Evolutionary conservation across 176 grass and related monocot species (phyloP), one percentile per base, ranked within the genome.

Genomic region (Aegilops longissima): DNA sequence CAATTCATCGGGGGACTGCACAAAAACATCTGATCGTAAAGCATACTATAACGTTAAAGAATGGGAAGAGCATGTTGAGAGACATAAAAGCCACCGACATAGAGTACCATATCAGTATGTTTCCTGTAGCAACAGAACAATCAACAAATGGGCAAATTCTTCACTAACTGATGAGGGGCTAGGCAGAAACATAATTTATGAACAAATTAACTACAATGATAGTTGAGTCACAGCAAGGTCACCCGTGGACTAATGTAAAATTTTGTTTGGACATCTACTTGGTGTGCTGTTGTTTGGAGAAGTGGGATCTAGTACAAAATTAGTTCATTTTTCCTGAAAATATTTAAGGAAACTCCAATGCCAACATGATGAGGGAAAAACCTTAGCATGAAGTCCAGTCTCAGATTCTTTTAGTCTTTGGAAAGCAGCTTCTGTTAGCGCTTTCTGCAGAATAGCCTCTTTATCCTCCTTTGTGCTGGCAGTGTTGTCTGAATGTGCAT

Each of bases 301-400:
- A 45, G 42, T 9, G 18, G 23, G 31, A 25, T 27, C 56, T 44
- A 7, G 20, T 39, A 66, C 23, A 83, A 58, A 45, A 59, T 34
- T 72, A 82, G 66, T 61, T 83, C 78, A 66, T 79, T 42, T 40
- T 1, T 56, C 49, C 14, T 59, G 6, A 66, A 54, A 79, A 66
- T 10, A 29, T 80, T 73, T 75, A 77, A 80, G 38, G 76, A 69
- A 88, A 62, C 66, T 79, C 33, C 52, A 89, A 86, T 49, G 44
- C 59, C 5, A 3, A 77, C 11, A 83, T 81, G 84, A 68, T 27
- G 44, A 61, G 80, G 77, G 42, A 31, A 69, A 88, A 86, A 98
- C 97, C 97, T 98, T 98, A 79, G 66, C 49, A 93, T 98, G 94
- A 90, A 98, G 93, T 74, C 94, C 94, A 78, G 83, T 96, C 61